Conservation (phyloP, 176 grass and related monocot genomes). For the Aegilops bicornis region DNA sequence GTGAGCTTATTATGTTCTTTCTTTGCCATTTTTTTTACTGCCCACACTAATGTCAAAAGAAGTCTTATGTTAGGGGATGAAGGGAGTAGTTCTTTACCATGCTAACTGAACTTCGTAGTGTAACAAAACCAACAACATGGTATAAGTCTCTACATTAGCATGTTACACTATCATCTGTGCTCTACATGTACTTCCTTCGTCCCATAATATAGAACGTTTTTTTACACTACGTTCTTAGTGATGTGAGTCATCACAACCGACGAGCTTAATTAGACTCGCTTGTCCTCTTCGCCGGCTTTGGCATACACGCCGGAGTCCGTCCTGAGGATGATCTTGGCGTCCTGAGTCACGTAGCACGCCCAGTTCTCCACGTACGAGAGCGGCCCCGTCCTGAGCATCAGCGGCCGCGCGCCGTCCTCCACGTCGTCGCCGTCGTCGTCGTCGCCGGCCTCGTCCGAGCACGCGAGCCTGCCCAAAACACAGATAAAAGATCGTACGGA, state of each 20-base stretch:
- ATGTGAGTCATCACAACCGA: background rate
- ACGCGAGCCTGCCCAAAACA: slow-evolving; percentile 46
- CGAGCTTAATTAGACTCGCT: slow-evolving; percentile 35
- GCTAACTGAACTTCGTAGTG: background rate
- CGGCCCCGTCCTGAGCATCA: slow-evolving; percentile 50
- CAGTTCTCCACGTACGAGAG: slow-evolving; percentile 73
- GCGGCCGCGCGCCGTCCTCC: slow-evolving; percentile 38
- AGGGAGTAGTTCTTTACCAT: background rate
- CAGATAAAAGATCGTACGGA: background rate
- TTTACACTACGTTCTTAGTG: background rate
- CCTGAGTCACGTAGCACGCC: slow-evolving; percentile 67
- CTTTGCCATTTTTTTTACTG: too few relatives aligned
- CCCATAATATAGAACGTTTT: too few relatives aligned
- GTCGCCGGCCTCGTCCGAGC: slow-evolving; percentile 41
- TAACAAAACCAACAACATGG: background rate
- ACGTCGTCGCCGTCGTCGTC: slow-evolving; percentile 25
- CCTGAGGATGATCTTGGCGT: slow-evolving; percentile 60
- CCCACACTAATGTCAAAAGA: too few relatives aligned
- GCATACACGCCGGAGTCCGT: slow-evolving; percentile 53
- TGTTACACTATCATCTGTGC: background rate
- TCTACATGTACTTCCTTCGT: background rate
- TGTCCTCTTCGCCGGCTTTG: slow-evolving; percentile 42
- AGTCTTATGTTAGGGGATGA: too few relatives aligned
- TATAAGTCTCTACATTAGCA: background rate
- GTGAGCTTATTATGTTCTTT: too few relatives aligned